These are phyloP conservation scores for Otatea glauca DNA, from an alignment of 176 grass and related monocot genomes.

Conservation along the genomic window DNA sequence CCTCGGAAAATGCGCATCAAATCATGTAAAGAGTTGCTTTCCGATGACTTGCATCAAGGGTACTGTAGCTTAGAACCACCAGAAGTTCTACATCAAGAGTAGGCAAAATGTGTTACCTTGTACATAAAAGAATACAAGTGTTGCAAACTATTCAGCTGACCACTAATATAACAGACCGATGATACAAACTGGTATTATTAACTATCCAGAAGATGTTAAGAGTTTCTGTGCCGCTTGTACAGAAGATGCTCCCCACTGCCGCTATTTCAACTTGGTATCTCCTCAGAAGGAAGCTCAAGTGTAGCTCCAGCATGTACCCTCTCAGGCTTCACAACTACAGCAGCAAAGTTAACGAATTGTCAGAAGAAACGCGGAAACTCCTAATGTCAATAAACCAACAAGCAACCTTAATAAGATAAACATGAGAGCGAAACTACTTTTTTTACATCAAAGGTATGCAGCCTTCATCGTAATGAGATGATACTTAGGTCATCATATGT, in stretches of 20 bases:
- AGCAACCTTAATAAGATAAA: background rate
- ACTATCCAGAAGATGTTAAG: constrained; percentile 22
- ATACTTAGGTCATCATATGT: background rate
- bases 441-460: constrained; percentile 1
- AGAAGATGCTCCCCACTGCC: background rate
- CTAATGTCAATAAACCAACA: constrained; percentile 32
- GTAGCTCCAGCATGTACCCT: constrained; percentile 78
- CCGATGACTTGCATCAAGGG: background rate
- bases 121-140: constrained; percentile 10
- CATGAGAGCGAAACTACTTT: background rate
- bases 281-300: constrained; percentile 80
- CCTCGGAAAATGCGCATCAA: background rate
- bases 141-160: constrained; percentile 14
- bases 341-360: background rate
- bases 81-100: background rate
- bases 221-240: constrained; percentile 18
- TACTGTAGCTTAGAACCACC: background rate
- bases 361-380: background rate
- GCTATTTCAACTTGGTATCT: constrained; percentile 59
- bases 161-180: background rate
- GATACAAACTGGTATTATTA: constrained; percentile 35
- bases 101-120: background rate
- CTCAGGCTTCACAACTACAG: constrained; percentile 85
- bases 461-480: background rate
- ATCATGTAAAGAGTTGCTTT: background rate